Evolutionary conservation across 2,329 filamentous ascomycete species (phyloP).

Genomic region (Verticillium alfalfae): DNA sequence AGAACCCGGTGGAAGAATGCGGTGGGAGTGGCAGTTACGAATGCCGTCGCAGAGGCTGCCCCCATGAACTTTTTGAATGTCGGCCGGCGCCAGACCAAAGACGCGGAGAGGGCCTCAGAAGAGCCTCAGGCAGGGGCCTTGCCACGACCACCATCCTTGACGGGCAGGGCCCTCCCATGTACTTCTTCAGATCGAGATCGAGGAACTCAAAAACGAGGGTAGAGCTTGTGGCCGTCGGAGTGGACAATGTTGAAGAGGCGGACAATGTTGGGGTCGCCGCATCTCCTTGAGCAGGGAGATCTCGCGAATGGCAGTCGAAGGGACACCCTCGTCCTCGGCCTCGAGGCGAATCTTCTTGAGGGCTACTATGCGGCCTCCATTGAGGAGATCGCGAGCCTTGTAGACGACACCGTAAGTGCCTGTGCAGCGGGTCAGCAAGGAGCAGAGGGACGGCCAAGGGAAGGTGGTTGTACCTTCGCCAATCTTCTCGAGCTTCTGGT

Average conservation of each 20-base stretch:
- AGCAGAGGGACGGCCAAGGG: not conserved
- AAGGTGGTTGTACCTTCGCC: conserved; percentile 67
- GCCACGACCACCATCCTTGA: conserved; percentile 77
- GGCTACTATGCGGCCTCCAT: conserved; percentile 79
- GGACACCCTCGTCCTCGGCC: conserved; percentile 90
- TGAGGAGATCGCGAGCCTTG: conserved; percentile 81
- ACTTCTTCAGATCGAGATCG: conserved; percentile 89
- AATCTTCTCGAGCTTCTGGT: conserved; percentile 94
- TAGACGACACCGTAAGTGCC: conserved; percentile 95
- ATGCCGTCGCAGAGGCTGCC: conserved; percentile 78
- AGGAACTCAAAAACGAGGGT: conserved; percentile 90
- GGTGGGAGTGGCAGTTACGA: conserved; percentile 82
- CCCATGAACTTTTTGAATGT: conserved; percentile 94
- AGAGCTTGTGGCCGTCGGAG: conserved; percentile 90
- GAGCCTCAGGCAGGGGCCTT: conserved; percentile 77
- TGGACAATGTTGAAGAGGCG: conserved; percentile 87
- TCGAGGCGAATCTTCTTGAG: conserved; percentile 95
- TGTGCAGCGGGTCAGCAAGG: conserved; percentile 26
- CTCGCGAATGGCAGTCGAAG: conserved; percentile 87
- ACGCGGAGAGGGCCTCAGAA: conserved; percentile 54
- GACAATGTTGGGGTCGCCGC: conserved; percentile 86
- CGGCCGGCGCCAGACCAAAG: conserved; percentile 69
- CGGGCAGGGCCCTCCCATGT: conserved; percentile 88
- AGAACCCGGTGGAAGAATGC: conserved; percentile 85
- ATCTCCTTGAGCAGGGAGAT: conserved; percentile 94